Evolutionary conservation across 2,329 filamentous ascomycete genomes (phyloP), one percentile per base, ranked within the genome.

Genomic region (Fusarium sterilihyphosum): DNA sequence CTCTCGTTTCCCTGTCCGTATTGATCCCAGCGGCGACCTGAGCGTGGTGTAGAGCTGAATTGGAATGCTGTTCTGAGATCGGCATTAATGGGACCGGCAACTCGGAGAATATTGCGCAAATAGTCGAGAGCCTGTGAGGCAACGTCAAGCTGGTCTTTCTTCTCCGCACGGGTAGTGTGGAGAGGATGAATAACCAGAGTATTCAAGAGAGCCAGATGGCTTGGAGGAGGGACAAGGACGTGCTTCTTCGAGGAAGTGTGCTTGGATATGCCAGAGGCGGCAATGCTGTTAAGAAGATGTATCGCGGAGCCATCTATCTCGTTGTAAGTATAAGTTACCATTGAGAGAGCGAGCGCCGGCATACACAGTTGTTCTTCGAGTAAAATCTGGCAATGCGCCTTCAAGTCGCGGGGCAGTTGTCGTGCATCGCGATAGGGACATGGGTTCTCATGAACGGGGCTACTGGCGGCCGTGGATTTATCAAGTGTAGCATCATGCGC

Each of bases 171-270:
- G 7, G 92, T 96, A 2, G 95, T 98, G 73, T 93, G 90, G 31
- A 86, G 84, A 0, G 96, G 96, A 78, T 98, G 94, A 20, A 96
- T 89, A n/a, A 92, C 83, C n/a, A 98, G 86, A 4, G 94, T 96
- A 49, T 88, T 90, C n/a, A 95, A 88, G 14, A 98, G 86, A 13
- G 93, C 92, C 31, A 98, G 86, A 73, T 96, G 92, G 65, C 90
- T 89, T 0, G 92, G 87, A 6, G 93, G 90, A 3, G 96, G 93
- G 24, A 94, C 83, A 66, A 88, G 89, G 17, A 89, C 88, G 2
- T 90, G 85, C 38, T 83, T 83, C 44, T 61, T 69, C 52, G 62
- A 66, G 8, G 72, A 63, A 9, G 69, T 67, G 47, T 75, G 73
- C 72, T 77, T 79, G 12, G 82, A 82, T 78, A 80, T 78, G 64